Conservation (phyloP, 768 basidiomycete species). For the Cubamyces lactineus region DNA sequence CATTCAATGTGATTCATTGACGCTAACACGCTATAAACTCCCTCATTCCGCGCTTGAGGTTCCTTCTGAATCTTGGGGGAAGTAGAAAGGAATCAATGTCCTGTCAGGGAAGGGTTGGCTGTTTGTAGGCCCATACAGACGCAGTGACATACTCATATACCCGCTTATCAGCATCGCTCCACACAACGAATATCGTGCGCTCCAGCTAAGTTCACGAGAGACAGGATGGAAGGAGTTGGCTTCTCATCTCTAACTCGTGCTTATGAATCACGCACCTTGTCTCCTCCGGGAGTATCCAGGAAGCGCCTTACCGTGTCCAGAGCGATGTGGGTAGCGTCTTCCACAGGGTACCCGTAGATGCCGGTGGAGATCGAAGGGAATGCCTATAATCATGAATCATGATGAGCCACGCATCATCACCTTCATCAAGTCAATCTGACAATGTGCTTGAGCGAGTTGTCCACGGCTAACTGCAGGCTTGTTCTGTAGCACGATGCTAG, state of each 20-base stretch:
- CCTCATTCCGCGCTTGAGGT: not conserved
- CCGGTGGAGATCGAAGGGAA: slow-evolving; percentile 84
- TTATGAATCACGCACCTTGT: slow-evolving; percentile 33
- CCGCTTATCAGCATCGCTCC: slow-evolving; percentile 61
- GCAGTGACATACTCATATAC: slow-evolving; percentile 62
- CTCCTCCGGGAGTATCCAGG: slow-evolving; percentile 54
- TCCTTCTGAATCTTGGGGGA: slow-evolving; percentile 43
- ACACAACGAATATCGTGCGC: slow-evolving; percentile 75
- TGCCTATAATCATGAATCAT: slow-evolving; percentile 51
- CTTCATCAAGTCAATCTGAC: slow-evolving; percentile 42
- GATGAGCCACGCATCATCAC: not conserved
- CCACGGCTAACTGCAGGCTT: slow-evolving; percentile 63
- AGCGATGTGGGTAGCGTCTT: slow-evolving; percentile 73
- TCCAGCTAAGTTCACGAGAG: slow-evolving; percentile 46
- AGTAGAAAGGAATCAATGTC: slow-evolving; percentile 64
- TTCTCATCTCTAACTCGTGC: not conserved
- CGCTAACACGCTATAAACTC: not conserved
- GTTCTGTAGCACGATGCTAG: slow-evolving; percentile 70
- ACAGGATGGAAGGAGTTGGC: not conserved
- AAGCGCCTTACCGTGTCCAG: slow-evolving; percentile 59
- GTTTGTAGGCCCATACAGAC: not conserved
- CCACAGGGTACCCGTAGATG: slow-evolving; percentile 77
- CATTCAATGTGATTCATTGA: too few species aligned
- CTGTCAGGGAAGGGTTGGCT: slow-evolving; percentile 37
- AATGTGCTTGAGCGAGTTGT: slow-evolving; percentile 63